Base-by-base conservation (phyloP, 495 filamentous ascomycete genomes). In the Lichina pygmaea region DNA sequence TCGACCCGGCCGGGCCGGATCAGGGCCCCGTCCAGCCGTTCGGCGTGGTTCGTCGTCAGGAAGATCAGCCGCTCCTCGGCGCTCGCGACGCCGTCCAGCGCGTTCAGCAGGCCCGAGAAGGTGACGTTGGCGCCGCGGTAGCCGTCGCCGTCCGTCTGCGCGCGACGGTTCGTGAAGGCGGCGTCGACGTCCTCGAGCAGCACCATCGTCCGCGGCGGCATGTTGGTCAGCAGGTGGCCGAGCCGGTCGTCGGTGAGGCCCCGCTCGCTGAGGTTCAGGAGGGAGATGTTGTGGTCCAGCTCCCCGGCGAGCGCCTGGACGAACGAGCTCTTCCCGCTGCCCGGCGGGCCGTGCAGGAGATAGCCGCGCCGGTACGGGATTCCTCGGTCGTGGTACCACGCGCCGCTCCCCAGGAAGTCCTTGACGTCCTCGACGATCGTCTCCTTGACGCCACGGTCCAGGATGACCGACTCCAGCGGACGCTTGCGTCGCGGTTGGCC, bases 291-390 rank as follows among this genome's bases (percentile, higher is more conserved):
- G 59, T 92, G 95, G 54, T 95, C 81, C 44, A 97, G 60, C 49
- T 86, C 74, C 10, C 85, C 91, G 1, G 89, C 89, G 32, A 97
- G 62, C 3, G 91, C 86, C 60, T 93, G 86, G 43, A 95, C 91
- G 57, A 97, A 95, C 2, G 81, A 91, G 51, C 77, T 93, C 59
- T 97, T 97, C 16, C 89, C 89, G 12, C 81, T 91, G 2, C 89
- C 89, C 0, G 89, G 91, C 3, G 86, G 86, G 0, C 89, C 89
- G 55, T 93, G 86, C 6, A 97, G 69, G 37, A 97, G 67, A 58
- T 95, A 97, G 2, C 89, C 89, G 16, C 89, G 68, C 33, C 89
- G 75, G 50, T 95, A 97, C 1, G 89, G 89, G 51, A 97, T 92
- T 7, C 89, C 89, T 7, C 89, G 77, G 54, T 94, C 82, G 31